A percentile compares a stretch with the other conserved stretches of the same genome.
phyloP scores from a whole-genome alignment of 345 rosid genomes.

The Salix dunnii region DNA sequence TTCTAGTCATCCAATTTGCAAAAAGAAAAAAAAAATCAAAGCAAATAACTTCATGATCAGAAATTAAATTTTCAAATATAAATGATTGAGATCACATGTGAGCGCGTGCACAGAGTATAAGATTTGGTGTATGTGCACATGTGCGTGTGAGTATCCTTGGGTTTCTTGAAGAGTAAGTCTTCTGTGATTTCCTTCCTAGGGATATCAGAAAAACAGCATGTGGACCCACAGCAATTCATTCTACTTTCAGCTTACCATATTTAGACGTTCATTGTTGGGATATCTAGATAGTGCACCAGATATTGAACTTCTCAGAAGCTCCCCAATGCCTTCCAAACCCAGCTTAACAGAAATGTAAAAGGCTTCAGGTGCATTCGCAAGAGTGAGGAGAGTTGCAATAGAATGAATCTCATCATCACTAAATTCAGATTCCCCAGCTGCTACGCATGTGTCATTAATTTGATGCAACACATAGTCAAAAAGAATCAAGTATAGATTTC shows the following conservation, averaged over 20 bases:
- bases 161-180: no score
- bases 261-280: constrained; percentile 78
- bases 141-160: no score
- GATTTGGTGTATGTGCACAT: no score
- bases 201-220: no score
- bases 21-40: no score
- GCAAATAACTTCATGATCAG: no score
- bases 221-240: not conserved
- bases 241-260: constrained; percentile 48
- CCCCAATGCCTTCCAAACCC: constrained; percentile 93
- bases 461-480: constrained; percentile 83
- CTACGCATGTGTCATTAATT: constrained; percentile 72
- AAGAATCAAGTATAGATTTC: constrained; percentile 81
- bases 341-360: constrained; percentile 90
- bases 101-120: not conserved
- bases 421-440: constrained; percentile 81
- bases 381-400: constrained; percentile 68
- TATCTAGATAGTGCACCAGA: constrained; percentile 73
- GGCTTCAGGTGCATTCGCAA: constrained; percentile 95
- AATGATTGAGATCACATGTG: no score
- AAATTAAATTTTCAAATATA: no score
- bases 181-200: no score
- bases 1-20: no score
- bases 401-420: constrained; percentile 82
- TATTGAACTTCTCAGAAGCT: constrained; percentile 85